phyloP scores from a whole-genome alignment of 2,329 filamentous ascomycete genomes.

The Colletotrichum caudatum region DNA sequence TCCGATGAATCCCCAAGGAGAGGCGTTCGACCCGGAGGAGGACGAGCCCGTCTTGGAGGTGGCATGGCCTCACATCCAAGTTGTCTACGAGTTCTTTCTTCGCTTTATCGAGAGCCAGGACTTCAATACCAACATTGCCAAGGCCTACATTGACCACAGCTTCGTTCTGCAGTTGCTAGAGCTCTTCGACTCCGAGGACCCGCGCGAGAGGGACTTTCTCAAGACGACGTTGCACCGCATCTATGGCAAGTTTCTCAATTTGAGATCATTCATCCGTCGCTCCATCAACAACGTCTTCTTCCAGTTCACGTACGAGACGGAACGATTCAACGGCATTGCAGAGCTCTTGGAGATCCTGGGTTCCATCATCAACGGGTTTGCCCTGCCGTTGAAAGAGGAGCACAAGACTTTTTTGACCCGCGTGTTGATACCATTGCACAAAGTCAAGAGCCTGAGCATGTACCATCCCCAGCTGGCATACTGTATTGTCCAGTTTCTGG shows the following conservation, averaged over 20 bases:
- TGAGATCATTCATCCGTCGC: conserved; percentile 95
- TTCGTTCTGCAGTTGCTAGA: conserved; percentile 98
- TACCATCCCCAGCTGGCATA: conserved; percentile 98
- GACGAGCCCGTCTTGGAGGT: conserved; percentile 98
- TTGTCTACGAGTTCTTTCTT: conserved; percentile 99
- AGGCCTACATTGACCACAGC: conserved; percentile 97
- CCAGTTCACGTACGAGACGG: conserved; percentile 98
- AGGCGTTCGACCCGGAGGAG: conserved; percentile 98
- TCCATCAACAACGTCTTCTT: conserved; percentile 99
- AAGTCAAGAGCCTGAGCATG: conserved; percentile 99
- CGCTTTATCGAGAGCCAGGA: conserved; percentile 99
- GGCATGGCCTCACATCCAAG: conserved; percentile 98
- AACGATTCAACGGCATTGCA: conserved; percentile 97
- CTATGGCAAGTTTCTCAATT: conserved; percentile 98
- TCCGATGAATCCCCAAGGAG: conserved; percentile 96
- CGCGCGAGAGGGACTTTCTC: conserved; percentile 94
- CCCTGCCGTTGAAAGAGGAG: conserved; percentile 95
- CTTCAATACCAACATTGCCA: conserved; percentile 99
- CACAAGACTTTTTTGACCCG: conserved; percentile 98
- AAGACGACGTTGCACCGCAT: conserved; percentile 98
- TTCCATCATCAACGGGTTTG: conserved; percentile 99
- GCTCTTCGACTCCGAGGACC: conserved; percentile 97
- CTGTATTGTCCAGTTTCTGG: conserved; percentile 98
- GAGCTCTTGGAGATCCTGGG: conserved; percentile 96
- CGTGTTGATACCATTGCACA: conserved; percentile 93